Evolutionary conservation across 352 stramenopile genomes (phyloP).

Genomic region (Pythium brachiatum): DNA sequence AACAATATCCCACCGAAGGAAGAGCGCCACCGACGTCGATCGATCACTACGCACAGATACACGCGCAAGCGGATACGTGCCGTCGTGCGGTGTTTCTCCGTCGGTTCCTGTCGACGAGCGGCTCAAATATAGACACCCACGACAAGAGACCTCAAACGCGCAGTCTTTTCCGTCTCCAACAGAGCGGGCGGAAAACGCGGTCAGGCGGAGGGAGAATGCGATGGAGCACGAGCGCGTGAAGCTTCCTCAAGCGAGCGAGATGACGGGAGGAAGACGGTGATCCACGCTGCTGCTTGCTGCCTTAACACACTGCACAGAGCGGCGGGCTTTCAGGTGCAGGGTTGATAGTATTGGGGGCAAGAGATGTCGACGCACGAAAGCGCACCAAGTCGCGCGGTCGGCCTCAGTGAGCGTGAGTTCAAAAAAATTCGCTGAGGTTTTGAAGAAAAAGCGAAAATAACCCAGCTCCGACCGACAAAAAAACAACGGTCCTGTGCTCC

Average conservation of each 20-base stretch:
- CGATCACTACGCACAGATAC: not conserved
- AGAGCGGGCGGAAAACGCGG: too few relatives aligned
- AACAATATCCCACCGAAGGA: not conserved
- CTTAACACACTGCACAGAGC: constrained; percentile 1
- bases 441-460: constrained; percentile 37
- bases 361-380: constrained; percentile 36
- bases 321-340: constrained; percentile 22
- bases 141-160: constrained; percentile 1
- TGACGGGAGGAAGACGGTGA: not conserved
- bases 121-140: constrained; percentile 11
- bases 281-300: constrained; percentile 1
- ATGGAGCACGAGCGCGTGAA: not conserved
- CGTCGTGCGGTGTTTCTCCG: not conserved
- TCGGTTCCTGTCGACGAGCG: not conserved
- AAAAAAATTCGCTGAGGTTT: constrained; percentile 36
- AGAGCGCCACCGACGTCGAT: not conserved
- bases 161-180: not conserved
- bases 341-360: constrained; percentile 21
- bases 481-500: constrained; percentile 17
- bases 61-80: not conserved
- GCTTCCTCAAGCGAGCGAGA: not conserved
- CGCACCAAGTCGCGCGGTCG: constrained; percentile 20
- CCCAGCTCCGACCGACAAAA: constrained; percentile 21
- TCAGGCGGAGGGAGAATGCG: not conserved
- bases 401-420: constrained; percentile 21